These are phyloP conservation scores for Aspergillus versicolor DNA, from an alignment of 2,329 filamentous ascomycete species.

Conservation along the genomic window DNA sequence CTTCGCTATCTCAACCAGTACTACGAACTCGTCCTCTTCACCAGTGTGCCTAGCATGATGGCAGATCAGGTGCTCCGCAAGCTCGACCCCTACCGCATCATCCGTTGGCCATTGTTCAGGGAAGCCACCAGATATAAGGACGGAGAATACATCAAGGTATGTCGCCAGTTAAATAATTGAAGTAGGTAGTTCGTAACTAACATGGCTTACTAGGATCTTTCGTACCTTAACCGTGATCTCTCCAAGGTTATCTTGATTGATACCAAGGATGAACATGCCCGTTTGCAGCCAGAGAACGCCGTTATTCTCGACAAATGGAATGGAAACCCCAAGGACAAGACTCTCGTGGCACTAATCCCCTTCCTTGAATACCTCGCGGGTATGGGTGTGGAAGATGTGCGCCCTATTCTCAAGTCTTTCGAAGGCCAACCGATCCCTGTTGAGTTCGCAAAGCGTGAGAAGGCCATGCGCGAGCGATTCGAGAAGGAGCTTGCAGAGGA, in stretches of 20 bases:
- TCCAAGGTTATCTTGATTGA: conserved; percentile 95
- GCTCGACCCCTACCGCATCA: conserved; percentile 90
- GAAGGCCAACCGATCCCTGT: conserved; percentile 84
- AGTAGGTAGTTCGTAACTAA: not conserved
- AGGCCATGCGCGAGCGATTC: conserved; percentile 80
- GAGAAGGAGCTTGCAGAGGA: conserved; percentile 72
- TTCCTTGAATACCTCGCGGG: conserved; percentile 97
- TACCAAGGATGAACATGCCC: conserved; percentile 76
- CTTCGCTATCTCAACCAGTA: conserved; percentile 95
- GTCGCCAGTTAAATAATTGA: conserved; percentile 14
- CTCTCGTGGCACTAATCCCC: conserved; percentile 84
- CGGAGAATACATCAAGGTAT: conserved; percentile 92
- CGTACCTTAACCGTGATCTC: conserved; percentile 92
- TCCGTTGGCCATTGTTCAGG: conserved; percentile 90
- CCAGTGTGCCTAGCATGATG: conserved; percentile 77
- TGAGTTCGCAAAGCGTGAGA: conserved; percentile 87
- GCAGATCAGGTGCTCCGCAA: conserved; percentile 89
- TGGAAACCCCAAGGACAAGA: conserved; percentile 77
- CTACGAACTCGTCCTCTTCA: conserved; percentile 97
- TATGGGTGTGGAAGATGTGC: conserved; percentile 86
- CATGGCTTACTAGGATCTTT: conserved; percentile 68
- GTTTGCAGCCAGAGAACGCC: conserved; percentile 92
- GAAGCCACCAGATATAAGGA: conserved; percentile 98
- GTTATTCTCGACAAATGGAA: conserved; percentile 90
- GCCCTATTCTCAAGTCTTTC: conserved; percentile 82